phyloP scores from a whole-genome alignment of 306 rosid species.

The Gillenia trifoliata region DNA sequence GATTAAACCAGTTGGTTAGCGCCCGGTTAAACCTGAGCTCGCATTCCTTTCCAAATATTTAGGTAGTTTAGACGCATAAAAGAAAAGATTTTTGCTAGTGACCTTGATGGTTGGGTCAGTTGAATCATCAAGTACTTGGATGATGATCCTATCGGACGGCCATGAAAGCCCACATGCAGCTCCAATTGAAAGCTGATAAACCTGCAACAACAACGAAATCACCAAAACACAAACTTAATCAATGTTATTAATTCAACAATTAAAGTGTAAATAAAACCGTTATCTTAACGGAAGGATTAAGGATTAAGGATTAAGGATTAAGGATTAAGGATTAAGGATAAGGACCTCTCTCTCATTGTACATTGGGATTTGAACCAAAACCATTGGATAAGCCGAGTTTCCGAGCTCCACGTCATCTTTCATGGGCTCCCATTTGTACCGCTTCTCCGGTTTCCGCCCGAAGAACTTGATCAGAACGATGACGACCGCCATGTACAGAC shows the following conservation, averaged over 20 bases:
- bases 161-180: constrained; percentile 86
- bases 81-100: not conserved
- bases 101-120: constrained; percentile 78
- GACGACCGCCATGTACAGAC: constrained; percentile 66
- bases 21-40: too few species aligned
- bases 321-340: constrained; percentile 1
- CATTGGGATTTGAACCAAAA: constrained; percentile 87
- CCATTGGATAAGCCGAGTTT: constrained; percentile 63
- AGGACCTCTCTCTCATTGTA: constrained; percentile 87
- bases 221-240: not conserved
- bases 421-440: constrained; percentile 73
- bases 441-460: constrained; percentile 62
- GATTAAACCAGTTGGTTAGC: too few species aligned
- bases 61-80: too few species aligned
- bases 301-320: constrained; percentile 16
- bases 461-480: constrained; percentile 49
- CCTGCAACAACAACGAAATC: constrained; percentile 37
- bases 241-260: not conserved
- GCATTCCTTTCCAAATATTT: too few species aligned
- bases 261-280: not conserved
- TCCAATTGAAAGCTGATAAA: constrained; percentile 78
- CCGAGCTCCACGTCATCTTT: constrained; percentile 77
- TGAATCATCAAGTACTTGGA: constrained; percentile 89
- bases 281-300: too few species aligned
- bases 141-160: constrained; percentile 80